Evolutionary conservation across 1,284 basidiomycete genomes (phyloP).

Genomic region (Garcileccinum viscosum): DNA sequence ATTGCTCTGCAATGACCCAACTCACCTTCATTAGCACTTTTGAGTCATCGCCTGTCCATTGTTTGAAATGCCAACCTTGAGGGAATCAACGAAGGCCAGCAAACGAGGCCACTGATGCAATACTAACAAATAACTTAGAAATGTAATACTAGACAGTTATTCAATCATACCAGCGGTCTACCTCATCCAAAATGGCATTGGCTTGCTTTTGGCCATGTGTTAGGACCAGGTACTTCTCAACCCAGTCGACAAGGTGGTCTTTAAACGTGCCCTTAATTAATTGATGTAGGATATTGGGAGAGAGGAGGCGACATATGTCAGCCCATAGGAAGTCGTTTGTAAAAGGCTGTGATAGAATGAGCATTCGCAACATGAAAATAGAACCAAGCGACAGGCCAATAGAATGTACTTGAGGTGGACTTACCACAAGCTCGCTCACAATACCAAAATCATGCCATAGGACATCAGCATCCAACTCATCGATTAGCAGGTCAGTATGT

Average conservation of each 20-base stretch:
- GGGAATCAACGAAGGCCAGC: neutral
- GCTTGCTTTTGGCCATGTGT: neutral
- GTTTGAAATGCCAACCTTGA: slow-evolving; percentile 2
- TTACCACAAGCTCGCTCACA: neutral
- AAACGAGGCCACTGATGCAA: neutral
- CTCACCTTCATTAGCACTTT: slow-evolving; percentile 9
- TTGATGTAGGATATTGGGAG: neutral
- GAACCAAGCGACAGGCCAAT: neutral
- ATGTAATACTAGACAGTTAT: neutral
- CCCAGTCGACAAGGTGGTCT: neutral
- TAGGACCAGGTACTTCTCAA: neutral
- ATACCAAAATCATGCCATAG: neutral
- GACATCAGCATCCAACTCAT: neutral
- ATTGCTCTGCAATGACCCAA: neutral
- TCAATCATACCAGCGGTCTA: neutral
- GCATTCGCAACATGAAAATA: neutral
- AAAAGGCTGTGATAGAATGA: slow-evolving; percentile 1
- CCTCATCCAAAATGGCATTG: neutral
- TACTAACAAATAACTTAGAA: neutral
- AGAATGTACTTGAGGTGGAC: neutral
- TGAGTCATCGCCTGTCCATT: slow-evolving; percentile 4
- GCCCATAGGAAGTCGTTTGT: neutral
- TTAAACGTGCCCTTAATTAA: neutral
- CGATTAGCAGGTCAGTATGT: neutral
- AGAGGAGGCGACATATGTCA: neutral